These are phyloP conservation scores for Oehlia diaphana DNA, from an alignment of 192 early-diverging fungal species.

Conservation along the genomic window DNA sequence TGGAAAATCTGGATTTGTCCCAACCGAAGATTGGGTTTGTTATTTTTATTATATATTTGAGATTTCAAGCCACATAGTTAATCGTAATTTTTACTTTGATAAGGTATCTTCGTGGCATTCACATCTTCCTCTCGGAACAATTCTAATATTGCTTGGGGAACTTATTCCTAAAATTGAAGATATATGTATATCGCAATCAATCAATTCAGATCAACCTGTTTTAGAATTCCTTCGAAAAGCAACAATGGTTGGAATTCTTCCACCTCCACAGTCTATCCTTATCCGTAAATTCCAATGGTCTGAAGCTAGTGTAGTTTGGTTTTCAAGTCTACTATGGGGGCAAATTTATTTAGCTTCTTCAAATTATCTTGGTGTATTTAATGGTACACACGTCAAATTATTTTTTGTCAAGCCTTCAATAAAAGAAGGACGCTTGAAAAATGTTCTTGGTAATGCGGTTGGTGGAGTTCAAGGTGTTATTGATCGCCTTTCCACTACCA, in stretches of 20 bases:
- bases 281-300: slow-evolving; percentile 63
- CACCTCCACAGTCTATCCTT: slow-evolving; percentile 52
- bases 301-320: slow-evolving; percentile 70
- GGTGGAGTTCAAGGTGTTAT: not conserved
- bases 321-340: slow-evolving; percentile 68
- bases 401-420: not conserved
- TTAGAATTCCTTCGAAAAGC: slow-evolving; percentile 51
- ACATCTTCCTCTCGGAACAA: slow-evolving; percentile 67
- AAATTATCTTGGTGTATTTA: slow-evolving; percentile 36
- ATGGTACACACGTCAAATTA: slow-evolving; percentile 13
- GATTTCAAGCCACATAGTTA: not conserved
- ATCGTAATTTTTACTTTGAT: slow-evolving; percentile 31
- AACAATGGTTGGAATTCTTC: slow-evolving; percentile 44
- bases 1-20: slow-evolving; percentile 59
- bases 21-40: slow-evolving; percentile 71
- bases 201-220: slow-evolving; percentile 63
- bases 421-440: slow-evolving; percentile 1
- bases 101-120: slow-evolving; percentile 66
- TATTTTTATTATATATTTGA: not conserved
- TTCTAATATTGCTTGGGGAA: slow-evolving; percentile 63
- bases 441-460: not conserved
- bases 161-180: slow-evolving; percentile 71
- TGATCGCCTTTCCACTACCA: not conserved
- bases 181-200: slow-evolving; percentile 54
- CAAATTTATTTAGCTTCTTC: slow-evolving; percentile 62